Conservation (phyloP, 2,329 filamentous ascomycete species). For the Metarhizium guizhouense region DNA sequence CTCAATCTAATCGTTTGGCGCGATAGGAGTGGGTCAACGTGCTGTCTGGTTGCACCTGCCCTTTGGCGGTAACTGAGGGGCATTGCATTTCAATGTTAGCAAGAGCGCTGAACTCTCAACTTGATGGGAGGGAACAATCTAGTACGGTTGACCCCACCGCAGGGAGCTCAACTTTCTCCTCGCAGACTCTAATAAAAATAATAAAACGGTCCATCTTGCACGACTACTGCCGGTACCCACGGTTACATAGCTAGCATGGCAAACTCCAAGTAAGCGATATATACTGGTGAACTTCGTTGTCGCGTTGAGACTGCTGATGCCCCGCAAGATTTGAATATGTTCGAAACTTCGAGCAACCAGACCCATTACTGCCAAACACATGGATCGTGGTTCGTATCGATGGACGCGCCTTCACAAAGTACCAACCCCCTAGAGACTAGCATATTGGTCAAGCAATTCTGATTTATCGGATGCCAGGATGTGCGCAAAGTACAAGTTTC, state of each 20-base stretch:
- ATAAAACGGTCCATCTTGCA: neutral
- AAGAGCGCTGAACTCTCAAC: neutral
- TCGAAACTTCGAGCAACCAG: conserved; percentile 75
- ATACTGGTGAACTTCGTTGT: neutral
- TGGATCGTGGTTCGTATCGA: conserved; percentile 95
- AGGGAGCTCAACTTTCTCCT: neutral
- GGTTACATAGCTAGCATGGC: conserved; percentile 32
- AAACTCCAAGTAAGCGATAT: conserved; percentile 40
- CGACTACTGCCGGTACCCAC: neutral
- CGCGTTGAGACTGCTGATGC: conserved; percentile 1
- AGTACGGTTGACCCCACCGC: conserved; percentile 2
- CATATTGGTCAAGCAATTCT: neutral
- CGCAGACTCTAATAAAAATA: neutral
- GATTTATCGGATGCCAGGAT: conserved; percentile 42
- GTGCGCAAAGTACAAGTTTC: conserved; percentile 72
- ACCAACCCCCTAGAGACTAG: conserved; percentile 7
- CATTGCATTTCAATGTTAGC: neutral
- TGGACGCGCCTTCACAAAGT: conserved; percentile 93
- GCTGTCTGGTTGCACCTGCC: neutral
- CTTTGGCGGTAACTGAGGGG: neutral
- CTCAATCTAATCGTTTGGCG: neutral
- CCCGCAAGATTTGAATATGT: conserved; percentile 80
- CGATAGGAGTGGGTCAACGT: neutral
- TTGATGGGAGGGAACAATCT: neutral
- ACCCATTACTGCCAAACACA: conserved; percentile 76